Evolutionary conservation across 2,329 filamentous ascomycete genomes (phyloP), one percentile per base, ranked within the genome.

Genomic region (Monosporascus sp.): DNA sequence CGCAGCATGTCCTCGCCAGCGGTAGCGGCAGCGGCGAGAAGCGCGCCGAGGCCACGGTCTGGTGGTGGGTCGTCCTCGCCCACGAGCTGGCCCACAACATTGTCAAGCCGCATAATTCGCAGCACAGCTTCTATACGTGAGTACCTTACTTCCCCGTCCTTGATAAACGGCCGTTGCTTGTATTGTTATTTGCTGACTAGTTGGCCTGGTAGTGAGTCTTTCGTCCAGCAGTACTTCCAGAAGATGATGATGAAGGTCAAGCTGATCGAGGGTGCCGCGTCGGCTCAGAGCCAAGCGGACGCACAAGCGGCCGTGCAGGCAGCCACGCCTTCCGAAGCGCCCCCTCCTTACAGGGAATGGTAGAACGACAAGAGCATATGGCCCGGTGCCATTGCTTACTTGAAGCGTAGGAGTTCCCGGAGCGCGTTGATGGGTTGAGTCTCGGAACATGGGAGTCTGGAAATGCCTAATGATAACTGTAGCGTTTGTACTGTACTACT

Each of bases 51-150:
- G 89, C 89, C 3, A 76, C 84, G 53, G 82, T 87, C 1, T 96
- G 92, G 77, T 97, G 93, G 93, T 97, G 88, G 83, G 88, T 96
- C 58, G 91, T 94, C n/a, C 70, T 97, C 56, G 95, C 91, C 57
- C 94, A 99, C 68, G 95, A 99, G 73, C 74, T 99, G 69, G 92
- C 94, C 54, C 94, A 99, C 72, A 99, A 99, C 68, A 74, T 99
- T 52, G 90, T 96, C 8, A 73, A 74, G 38, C 80, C 84, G 58
- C 93, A 97, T 70, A 87, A 87, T 64, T 78, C 88, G 17, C 81
- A 88, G 51, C 91, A 96, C 70, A 89, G 86, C 63, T 96, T 86
- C 67, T 96, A 94, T 66, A 93, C 87, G 74, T 85, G 72, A 70
- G 80, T 74, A 1, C 3, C 5, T 45, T 17, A n/a, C 17, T 1